phyloP scores from a whole-genome alignment of 768 basidiomycete genomes.

The Collybiopsis confluens region DNA sequence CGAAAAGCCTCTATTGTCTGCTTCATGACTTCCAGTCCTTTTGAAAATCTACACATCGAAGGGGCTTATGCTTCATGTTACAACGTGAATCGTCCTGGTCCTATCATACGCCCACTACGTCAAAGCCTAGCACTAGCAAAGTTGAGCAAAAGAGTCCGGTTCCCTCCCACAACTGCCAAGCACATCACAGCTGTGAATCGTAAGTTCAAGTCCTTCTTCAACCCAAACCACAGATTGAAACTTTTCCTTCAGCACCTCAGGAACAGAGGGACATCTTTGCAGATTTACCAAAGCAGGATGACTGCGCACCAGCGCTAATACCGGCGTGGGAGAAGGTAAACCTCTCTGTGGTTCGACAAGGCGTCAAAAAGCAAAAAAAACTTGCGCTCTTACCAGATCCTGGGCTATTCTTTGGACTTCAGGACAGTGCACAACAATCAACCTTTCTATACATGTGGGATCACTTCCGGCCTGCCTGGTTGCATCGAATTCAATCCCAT shows the following conservation, averaged over 20 bases:
- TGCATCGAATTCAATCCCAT: too few relatives aligned
- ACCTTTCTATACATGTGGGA: not conserved
- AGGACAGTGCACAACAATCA: not conserved
- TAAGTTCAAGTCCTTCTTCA: not conserved
- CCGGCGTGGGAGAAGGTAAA: not conserved
- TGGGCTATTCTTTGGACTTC: not conserved
- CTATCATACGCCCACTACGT: not conserved
- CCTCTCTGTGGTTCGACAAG: not conserved
- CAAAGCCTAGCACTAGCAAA: not conserved
- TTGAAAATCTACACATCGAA: not conserved
- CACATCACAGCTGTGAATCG: not conserved
- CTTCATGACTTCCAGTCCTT: not conserved
- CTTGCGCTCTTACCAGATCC: not conserved
- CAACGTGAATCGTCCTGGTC: not conserved
- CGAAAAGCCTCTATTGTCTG: not conserved
- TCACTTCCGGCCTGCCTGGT: not conserved
- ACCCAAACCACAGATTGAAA: not conserved
- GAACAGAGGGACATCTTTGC: not conserved
- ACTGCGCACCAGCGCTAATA: not conserved
- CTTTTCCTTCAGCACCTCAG: not conserved
- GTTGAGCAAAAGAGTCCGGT: too few relatives aligned
- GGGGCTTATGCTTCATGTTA: not conserved
- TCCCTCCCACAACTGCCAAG: not conserved
- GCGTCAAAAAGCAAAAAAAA: not conserved
- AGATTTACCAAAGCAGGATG: not conserved